Evolutionary conservation across 1,284 basidiomycete genomes (phyloP).

Genomic region (Heimioporus retisporus): DNA sequence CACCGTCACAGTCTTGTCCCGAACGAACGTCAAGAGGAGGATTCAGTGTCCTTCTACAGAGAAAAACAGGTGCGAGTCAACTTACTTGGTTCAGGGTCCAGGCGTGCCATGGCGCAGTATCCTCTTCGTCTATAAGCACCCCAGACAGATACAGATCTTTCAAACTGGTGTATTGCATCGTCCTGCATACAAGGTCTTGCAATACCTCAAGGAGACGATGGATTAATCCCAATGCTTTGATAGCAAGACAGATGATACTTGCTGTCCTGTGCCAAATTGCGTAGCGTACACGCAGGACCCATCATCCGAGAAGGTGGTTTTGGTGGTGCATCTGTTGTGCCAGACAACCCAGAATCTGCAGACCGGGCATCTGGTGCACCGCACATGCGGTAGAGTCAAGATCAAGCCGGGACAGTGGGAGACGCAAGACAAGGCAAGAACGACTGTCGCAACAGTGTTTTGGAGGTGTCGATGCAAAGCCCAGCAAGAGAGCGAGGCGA

Average conservation of each 20-base stretch:
- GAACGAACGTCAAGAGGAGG: constrained; percentile 4
- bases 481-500: too few relatives aligned
- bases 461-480: too few relatives aligned
- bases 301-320: constrained; percentile 30
- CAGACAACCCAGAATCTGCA: too few relatives aligned
- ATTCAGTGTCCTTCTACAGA: constrained; percentile 13
- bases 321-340: too few relatives aligned
- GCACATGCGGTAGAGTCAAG: too few relatives aligned
- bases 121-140: constrained; percentile 23
- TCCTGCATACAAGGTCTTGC: background rate
- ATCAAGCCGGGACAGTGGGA: too few relatives aligned
- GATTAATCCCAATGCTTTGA: background rate
- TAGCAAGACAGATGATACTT: background rate
- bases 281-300: constrained; percentile 33
- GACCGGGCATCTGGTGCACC: too few relatives aligned
- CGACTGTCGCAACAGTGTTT: too few relatives aligned
- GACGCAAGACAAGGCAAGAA: too few relatives aligned
- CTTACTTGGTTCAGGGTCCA: constrained; percentile 32
- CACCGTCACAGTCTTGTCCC: constrained; percentile 2
- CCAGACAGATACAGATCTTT: constrained; percentile 31
- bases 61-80: background rate
- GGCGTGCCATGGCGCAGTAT: constrained; percentile 27
- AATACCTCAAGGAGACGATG: constrained; percentile 21
- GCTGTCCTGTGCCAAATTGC: constrained; percentile 24
- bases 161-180: constrained; percentile 24